Conservation (phyloP, 1,284 basidiomycete genomes). For the Marasmius sp. region DNA sequence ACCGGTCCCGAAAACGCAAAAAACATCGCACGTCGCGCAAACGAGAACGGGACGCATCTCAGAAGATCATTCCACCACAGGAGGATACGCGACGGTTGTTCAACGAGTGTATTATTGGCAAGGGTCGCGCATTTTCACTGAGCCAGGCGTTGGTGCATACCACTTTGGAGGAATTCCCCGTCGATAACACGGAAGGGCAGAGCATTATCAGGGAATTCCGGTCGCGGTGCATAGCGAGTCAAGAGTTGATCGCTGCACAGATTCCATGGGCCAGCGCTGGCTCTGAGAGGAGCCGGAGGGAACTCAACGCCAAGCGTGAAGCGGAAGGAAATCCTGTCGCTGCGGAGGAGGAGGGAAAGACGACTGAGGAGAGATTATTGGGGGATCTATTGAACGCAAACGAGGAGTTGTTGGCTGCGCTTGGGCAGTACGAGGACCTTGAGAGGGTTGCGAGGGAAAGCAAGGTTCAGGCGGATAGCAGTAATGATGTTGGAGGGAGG, state of each 20-base stretch:
- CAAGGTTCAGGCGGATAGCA: slow-evolving; percentile 60
- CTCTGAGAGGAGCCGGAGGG: slow-evolving; percentile 52
- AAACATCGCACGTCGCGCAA: slow-evolving; percentile 31
- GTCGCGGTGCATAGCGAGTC: slow-evolving; percentile 65
- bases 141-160: slow-evolving; percentile 64
- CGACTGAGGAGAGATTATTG: slow-evolving; percentile 61
- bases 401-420: slow-evolving; percentile 40
- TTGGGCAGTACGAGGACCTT: slow-evolving; percentile 59
- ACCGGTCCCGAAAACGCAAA: slow-evolving; percentile 16
- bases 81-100: slow-evolving; percentile 77
- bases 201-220: slow-evolving; percentile 74
- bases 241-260: slow-evolving; percentile 72
- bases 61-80: slow-evolving; percentile 64
- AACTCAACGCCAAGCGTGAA: slow-evolving; percentile 17
- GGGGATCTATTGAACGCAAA: slow-evolving; percentile 67
- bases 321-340: slow-evolving; percentile 8
- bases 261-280: slow-evolving; percentile 79
- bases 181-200: slow-evolving; percentile 29
- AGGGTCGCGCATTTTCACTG: slow-evolving; percentile 67
- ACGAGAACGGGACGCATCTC: background rate
- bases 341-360: slow-evolving; percentile 33
- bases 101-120: slow-evolving; percentile 76
- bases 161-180: slow-evolving; percentile 57
- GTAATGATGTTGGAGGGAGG: slow-evolving; percentile 49
- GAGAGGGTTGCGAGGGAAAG: slow-evolving; percentile 47